Base-by-base conservation (phyloP, 2,329 filamentous ascomycete genomes). In the Calonectria naviculata region DNA sequence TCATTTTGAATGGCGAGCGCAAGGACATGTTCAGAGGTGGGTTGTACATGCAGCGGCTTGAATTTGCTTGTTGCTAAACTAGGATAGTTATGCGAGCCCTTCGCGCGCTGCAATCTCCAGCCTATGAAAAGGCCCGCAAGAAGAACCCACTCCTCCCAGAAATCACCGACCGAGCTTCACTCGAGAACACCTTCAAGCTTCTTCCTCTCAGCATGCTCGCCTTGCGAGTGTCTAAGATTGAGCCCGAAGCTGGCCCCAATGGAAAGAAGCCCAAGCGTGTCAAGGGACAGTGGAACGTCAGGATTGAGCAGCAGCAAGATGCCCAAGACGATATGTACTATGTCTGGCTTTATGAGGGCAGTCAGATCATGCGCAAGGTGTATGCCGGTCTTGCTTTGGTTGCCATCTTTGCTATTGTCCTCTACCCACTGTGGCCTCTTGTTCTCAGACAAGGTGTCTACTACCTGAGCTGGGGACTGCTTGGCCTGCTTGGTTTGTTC, bases 1-100 rank as follows among this genome's bases (percentile, higher is more conserved):
- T 94, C 82, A 97, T 99, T 74, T 90, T 98, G 75, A 95, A 98
- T 76, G 97, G 97, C 79, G 95, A 98, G 88, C 91, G 97, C 79
- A 98, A 98, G 85, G 96, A 99, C 76, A 97, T 99, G 94, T 98
- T 99, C 85, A 93, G 93, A 89, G 95, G 95, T 96, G 87, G 61
- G 81, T 72, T 26, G 15, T 1, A 2, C 21, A 15, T 28, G 10
- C n/a, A 44, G 19, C 21, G 21, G 21, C n/a, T 21, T 9, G 36
- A 49, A 54, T 56, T 17, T 46, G 8, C 34, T n/a, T 38, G 70
- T 42, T 15, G 10, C 64, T 74, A 67, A 75, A 62, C 34, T 47
- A 5, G 19, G 28, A 76, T 75, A 97, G 97, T 99, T 83, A 98
- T 98, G 89, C 94, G 97, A 81, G 97, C 97, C 46, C 93, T 99